phyloP scores from a whole-genome alignment of 2,329 filamentous ascomycete genomes.

The Fusarium luffae region DNA sequence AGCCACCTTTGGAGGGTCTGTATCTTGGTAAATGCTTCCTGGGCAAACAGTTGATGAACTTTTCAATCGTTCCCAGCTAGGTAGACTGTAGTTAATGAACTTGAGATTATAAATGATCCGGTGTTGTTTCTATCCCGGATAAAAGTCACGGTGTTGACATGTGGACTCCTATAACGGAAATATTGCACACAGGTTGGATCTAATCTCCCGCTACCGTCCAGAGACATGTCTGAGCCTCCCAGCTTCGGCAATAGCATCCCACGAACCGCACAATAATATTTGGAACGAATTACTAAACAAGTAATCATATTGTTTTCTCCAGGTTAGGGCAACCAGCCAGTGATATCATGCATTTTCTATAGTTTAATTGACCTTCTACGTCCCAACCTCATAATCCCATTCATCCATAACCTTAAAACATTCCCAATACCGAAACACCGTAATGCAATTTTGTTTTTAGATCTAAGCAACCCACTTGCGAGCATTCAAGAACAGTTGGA shows the following conservation, averaged over 20 bases:
- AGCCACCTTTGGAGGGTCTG: neutral
- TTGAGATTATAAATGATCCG: neutral
- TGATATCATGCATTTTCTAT: slow-evolving; percentile 15
- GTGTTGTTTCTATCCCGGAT: neutral
- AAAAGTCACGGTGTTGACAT: neutral
- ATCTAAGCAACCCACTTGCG: slow-evolving; percentile 82
- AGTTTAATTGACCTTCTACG: slow-evolving; percentile 8
- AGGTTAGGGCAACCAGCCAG: neutral
- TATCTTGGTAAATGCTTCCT: neutral
- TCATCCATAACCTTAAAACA: slow-evolving; percentile 9
- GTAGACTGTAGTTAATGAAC: neutral
- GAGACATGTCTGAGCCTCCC: neutral
- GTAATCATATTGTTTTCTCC: neutral
- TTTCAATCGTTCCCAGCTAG: neutral
- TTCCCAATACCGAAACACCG: slow-evolving; percentile 33
- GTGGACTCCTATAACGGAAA: neutral
- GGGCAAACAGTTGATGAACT: neutral
- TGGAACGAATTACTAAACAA: neutral
- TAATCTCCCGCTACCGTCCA: neutral
- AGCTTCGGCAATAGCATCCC: neutral
- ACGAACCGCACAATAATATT: neutral
- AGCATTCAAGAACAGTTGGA: slow-evolving; percentile 86
- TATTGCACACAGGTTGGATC: neutral
- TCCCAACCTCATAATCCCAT: slow-evolving; percentile 12
- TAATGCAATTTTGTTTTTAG: slow-evolving; percentile 22